phyloP scores from a whole-genome alignment of 2,329 filamentous ascomycete genomes.

The Apiospora phragmitis region DNA sequence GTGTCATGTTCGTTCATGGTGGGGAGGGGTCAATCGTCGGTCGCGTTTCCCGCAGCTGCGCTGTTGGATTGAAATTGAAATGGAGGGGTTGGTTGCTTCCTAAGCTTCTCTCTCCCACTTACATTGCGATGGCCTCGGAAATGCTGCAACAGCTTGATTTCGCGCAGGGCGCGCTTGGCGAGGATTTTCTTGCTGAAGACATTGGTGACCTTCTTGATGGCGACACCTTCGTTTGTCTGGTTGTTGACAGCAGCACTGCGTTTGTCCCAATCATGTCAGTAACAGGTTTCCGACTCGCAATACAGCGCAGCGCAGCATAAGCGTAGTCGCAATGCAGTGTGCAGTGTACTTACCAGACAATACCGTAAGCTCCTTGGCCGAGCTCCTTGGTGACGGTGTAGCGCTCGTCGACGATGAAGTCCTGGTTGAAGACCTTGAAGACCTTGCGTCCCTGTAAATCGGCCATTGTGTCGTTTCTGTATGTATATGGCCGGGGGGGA shows the following conservation, averaged over 20 bases:
- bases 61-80: background rate
- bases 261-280: constrained; percentile 18
- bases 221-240: constrained; percentile 88
- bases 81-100: constrained; percentile 2
- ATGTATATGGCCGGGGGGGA: background rate
- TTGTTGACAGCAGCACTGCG: constrained; percentile 86
- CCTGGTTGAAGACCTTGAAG: constrained; percentile 99
- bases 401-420: constrained; percentile 96
- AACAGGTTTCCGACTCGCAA: background rate
- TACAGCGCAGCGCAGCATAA: background rate
- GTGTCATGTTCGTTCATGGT: background rate
- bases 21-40: background rate
- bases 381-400: constrained; percentile 99
- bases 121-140: constrained; percentile 90
- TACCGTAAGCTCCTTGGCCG: constrained; percentile 96
- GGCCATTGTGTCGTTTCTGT: constrained; percentile 25
- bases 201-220: constrained; percentile 99
- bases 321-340: background rate
- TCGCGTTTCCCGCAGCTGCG: background rate
- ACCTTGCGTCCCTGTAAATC: constrained; percentile 61
- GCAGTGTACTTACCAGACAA: constrained; percentile 76
- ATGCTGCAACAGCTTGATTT: constrained; percentile 98
- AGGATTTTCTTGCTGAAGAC: constrained; percentile 99
- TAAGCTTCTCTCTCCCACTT: constrained; percentile 32
- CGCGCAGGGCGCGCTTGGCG: constrained; percentile 93